A percentile compares a stretch with the other conserved stretches of the same genome.
Conservation (phyloP, 164 flowering plant species). For the Nelumbo lutea region DNA sequence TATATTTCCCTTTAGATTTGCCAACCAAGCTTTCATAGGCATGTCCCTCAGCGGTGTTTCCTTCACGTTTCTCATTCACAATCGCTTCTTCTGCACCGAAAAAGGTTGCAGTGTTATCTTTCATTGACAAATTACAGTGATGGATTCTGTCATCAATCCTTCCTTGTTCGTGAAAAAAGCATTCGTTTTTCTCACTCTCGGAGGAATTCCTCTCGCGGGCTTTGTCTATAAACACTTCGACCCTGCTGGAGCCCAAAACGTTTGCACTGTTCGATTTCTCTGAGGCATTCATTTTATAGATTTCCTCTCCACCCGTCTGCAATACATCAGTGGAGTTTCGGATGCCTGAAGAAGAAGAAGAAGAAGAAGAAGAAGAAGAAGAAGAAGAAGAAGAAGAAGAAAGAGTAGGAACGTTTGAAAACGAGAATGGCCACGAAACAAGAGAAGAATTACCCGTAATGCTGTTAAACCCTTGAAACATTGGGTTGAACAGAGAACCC, state of each 20-base stretch:
- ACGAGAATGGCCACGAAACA: conserved; percentile 28
- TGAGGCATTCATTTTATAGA: not conserved
- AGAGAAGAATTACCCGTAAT: conserved; percentile 13
- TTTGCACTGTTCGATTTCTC: not conserved
- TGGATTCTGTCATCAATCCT: conserved; percentile 8
- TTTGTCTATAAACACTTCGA: conserved; percentile 11
- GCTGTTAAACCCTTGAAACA: conserved; percentile 26
- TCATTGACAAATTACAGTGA: conserved; percentile 10
- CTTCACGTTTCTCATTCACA: not conserved
- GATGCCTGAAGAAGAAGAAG: conserved; percentile 22
- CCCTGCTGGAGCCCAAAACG: not conserved
- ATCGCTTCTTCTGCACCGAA: conserved; percentile 5
- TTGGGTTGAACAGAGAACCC: conserved; percentile 19
- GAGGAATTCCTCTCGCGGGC: conserved; percentile 20
- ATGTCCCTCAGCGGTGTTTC: not conserved
- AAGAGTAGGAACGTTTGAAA: conserved; percentile 14
- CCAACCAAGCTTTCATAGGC: not conserved
- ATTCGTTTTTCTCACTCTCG: conserved; percentile 20
- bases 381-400: conserved; percentile 18
- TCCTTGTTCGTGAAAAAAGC: conserved; percentile 9
- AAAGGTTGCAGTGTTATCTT: conserved; percentile 10
- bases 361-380: conserved; percentile 17
- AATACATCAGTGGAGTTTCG: not conserved
- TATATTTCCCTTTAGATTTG: not conserved
- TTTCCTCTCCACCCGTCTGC: not conserved